Evolutionary conservation across 1,284 basidiomycete genomes (phyloP).

Genomic region (Tilletia indica): DNA sequence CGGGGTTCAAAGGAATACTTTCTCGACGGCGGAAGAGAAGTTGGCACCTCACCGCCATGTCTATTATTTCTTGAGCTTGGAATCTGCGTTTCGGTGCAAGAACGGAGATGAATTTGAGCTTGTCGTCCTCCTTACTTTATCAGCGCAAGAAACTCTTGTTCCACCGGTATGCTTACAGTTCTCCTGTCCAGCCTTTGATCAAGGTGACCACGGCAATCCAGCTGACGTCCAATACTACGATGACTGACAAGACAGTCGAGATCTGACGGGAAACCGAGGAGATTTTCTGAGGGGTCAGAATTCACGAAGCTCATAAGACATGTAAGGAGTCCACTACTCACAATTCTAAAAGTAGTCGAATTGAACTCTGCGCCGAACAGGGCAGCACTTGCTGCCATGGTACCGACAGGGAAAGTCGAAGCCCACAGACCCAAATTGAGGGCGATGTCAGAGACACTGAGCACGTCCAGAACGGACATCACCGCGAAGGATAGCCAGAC

Average conservation of each 20-base stretch:
- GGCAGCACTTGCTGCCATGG: constrained; percentile 34
- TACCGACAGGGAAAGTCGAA: constrained; percentile 45
- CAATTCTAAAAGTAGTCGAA: constrained; percentile 32
- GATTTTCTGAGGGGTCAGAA: constrained; percentile 14
- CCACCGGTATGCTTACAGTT: constrained; percentile 1
- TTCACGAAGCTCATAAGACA: too few species aligned
- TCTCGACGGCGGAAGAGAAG: background rate
- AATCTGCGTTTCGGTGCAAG: background rate
- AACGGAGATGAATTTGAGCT: background rate
- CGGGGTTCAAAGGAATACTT: constrained; percentile 9
- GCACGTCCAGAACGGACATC: constrained; percentile 42
- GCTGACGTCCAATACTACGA: background rate
- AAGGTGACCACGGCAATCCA: constrained; percentile 7
- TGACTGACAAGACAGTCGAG: constrained; percentile 1
- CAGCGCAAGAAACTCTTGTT: background rate
- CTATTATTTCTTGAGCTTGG: constrained; percentile 6
- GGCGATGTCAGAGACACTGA: constrained; percentile 31
- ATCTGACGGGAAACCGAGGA: background rate
- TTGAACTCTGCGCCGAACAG: constrained; percentile 40
- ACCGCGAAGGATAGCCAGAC: constrained; percentile 58
- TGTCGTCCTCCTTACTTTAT: background rate
- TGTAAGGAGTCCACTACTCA: constrained; percentile 22
- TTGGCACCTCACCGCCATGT: constrained; percentile 10
- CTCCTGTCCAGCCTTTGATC: constrained; percentile 10
- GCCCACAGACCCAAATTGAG: constrained; percentile 52